phyloP scores from a whole-genome alignment of 148 eudicot species.

The Fagopyrum tataricum region DNA sequence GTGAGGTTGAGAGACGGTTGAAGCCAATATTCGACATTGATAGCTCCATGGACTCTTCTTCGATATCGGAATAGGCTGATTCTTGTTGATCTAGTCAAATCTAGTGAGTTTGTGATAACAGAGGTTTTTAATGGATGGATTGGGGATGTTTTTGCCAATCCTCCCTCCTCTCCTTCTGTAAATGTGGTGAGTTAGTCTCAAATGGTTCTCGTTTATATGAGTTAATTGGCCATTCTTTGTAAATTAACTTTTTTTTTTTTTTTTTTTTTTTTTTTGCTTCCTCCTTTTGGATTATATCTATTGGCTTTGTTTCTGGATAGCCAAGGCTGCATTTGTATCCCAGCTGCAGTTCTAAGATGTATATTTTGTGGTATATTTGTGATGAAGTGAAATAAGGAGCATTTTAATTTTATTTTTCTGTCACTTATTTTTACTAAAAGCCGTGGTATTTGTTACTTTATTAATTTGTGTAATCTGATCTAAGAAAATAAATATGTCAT shows the following conservation, averaged over 20 bases:
- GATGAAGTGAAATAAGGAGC: background rate
- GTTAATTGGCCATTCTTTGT: background rate
- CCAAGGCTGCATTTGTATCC: background rate
- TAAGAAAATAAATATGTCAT: background rate
- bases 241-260: background rate
- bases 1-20: conserved; percentile 63
- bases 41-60: conserved; percentile 24
- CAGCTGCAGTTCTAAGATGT: background rate
- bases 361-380: background rate
- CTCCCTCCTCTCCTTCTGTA: conserved; percentile 6
- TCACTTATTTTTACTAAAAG: background rate
- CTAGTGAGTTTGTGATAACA: background rate
- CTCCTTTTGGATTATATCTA: background rate
- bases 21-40: conserved; percentile 52
- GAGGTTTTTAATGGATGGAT: background rate
- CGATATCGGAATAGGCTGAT: background rate
- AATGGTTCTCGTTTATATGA: background rate
- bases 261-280: background rate
- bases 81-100: background rate
- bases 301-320: background rate
- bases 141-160: background rate
- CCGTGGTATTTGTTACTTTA: background rate
- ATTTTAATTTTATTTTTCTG: background rate
- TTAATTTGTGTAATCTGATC: background rate
- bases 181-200: conserved; percentile 1